phyloP scores from a whole-genome alignment of 768 basidiomycete species.

The Guyanaporus albipodus region DNA sequence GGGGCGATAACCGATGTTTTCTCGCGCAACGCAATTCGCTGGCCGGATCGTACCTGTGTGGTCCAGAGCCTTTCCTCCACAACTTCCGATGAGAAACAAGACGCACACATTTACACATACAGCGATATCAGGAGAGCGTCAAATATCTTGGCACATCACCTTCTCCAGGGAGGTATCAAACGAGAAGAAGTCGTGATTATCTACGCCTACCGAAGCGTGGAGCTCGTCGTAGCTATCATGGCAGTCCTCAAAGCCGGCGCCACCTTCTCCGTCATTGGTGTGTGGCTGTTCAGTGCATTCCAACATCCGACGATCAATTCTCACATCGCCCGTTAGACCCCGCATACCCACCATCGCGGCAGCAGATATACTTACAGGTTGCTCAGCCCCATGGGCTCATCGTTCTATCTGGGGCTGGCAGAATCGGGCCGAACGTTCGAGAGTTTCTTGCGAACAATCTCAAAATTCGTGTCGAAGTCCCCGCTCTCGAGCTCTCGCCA shows the following conservation, averaged over 20 bases:
- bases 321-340: slow-evolving; percentile 57
- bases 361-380: slow-evolving; percentile 89
- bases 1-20: slow-evolving; percentile 97
- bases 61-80: slow-evolving; percentile 63
- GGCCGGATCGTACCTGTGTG: slow-evolving; percentile 85
- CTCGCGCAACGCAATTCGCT: slow-evolving; percentile 73
- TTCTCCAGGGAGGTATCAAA: slow-evolving; percentile 80
- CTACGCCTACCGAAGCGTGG: slow-evolving; percentile 93
- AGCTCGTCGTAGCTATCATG: slow-evolving; percentile 96
- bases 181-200: slow-evolving; percentile 98
- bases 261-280: slow-evolving; percentile 95
- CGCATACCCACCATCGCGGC: slow-evolving; percentile 90
- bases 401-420: slow-evolving; percentile 87
- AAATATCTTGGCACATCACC: slow-evolving; percentile 87
- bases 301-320: slow-evolving; percentile 1
- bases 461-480: slow-evolving; percentile 85
- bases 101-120: slow-evolving; percentile 68
- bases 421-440: slow-evolving; percentile 73
- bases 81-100: slow-evolving; percentile 40
- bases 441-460: slow-evolving; percentile 77
- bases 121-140: slow-evolving; percentile 75
- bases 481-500: slow-evolving; percentile 73
- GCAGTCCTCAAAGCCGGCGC: slow-evolving; percentile 94
- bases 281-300: slow-evolving; percentile 23
- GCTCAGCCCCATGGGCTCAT: slow-evolving; percentile 89